A percentile compares a stretch with the other conserved stretches of the same genome.
These are phyloP conservation scores for Striga hermonthica DNA, from an alignment of 305 asterid genomes.

Conservation along the genomic window DNA sequence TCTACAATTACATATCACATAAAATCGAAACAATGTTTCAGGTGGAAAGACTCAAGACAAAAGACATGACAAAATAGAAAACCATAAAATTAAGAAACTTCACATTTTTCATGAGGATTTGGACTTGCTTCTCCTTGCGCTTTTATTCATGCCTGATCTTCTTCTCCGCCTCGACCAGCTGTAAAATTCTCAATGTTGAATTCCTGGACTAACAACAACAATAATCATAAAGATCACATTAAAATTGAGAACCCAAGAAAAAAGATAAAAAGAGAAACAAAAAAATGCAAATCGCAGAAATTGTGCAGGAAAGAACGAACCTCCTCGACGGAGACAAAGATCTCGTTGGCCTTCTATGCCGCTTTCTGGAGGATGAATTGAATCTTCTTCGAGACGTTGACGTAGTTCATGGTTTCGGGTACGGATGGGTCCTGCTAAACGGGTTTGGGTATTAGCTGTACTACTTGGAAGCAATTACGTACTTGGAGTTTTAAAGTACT, in stretches of 20 bases:
- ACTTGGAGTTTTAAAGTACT: too few species aligned
- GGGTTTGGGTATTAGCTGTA: constrained; percentile 3
- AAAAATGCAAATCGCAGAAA: constrained; percentile 5
- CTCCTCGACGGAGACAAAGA: constrained; percentile 91
- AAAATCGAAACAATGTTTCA: too few species aligned
- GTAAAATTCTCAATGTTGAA: constrained; percentile 72
- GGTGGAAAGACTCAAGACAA: too few species aligned
- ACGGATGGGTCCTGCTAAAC: constrained; percentile 29
- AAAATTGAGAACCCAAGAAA: too few species aligned
- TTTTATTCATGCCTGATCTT: constrained; percentile 63
- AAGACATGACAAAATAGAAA: background rate
- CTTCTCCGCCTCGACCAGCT: constrained; percentile 71
- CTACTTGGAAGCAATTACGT: too few species aligned
- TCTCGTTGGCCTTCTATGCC: constrained; percentile 93
- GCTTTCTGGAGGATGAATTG: constrained; percentile 99
- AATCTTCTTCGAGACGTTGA: constrained; percentile 95
- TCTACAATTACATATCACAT: background rate
- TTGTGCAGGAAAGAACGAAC: constrained; percentile 31
- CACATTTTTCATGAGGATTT: constrained; percentile 60
- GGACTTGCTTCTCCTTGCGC: constrained; percentile 64
- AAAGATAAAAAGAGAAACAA: too few species aligned
- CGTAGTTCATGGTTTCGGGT: constrained; percentile 64
- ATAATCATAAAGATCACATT: too few species aligned
- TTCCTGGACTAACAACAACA: constrained; percentile 35
- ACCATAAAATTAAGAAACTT: background rate